Evolutionary conservation across 2,329 filamentous ascomycete genomes (phyloP), one percentile per base, ranked within the genome.

Genomic region (Bipolaris oryzae): DNA sequence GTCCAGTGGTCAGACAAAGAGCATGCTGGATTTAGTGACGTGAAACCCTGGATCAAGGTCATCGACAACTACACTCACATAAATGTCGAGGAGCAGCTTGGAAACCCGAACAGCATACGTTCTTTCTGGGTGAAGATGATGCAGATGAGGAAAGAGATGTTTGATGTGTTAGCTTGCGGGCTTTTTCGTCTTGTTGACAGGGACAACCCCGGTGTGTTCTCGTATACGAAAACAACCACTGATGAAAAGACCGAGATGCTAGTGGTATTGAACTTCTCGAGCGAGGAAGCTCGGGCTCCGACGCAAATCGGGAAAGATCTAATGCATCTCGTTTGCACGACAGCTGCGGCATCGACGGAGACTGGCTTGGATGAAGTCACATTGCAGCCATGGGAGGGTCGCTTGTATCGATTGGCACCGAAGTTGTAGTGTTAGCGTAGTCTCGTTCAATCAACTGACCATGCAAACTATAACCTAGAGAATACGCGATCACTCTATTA

Each of bases 21-120:
- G 10, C 38, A 43, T n/a, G 41, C 33, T 35, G 16, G 74, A 76
- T 25, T 52, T 53, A 18, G 18, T 67, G 18, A 62, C 71, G 21
- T 71, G 73, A 5, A 45, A 63, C 87, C 89, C 2, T 92, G 89
- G 89, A 91, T 92, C 84, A 81, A 83, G 13, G 83, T 87, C 37
- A 87, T 90, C 69, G 84, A 87, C 53, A 83, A 86, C 68, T 87
- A 86, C 70, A 70, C 70, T 1, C 72, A 78, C n/a, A 67, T 74
- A 39, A 92, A 92, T 67, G 88, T 85, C 25, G 82, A 80, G 1
- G 66, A 77, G 0, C 85, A 89, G 70, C 69, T 79, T 3, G 67
- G 66, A 2, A 78, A 85, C 57, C 68, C 69, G 1, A 68, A 78
- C 15, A 87, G 83, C 7, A 81, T 87, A 18, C 84, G 87, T 68